Percentiles rank a stretch among this genome's conserved stretches.
These are phyloP conservation scores for Chaetomiaceae sp. DNA, from an alignment of 2,329 filamentous ascomycete species.

Conservation along the genomic window DNA sequence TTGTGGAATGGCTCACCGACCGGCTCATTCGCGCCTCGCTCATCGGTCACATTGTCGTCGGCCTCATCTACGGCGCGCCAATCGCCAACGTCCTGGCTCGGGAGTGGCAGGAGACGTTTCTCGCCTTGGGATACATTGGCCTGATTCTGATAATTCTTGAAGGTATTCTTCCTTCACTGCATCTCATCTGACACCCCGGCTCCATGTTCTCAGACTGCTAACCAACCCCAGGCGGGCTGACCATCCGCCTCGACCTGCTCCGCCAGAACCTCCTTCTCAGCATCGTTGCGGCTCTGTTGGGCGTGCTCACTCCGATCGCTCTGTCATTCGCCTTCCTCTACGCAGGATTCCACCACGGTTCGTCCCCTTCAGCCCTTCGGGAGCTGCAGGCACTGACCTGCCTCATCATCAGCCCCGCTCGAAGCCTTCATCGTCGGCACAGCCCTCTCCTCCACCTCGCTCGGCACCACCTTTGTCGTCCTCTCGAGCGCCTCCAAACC, in stretches of 20 bases:
- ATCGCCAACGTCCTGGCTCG: conserved; percentile 40
- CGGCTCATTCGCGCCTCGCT: conserved; percentile 41
- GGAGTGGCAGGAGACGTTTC: conserved; percentile 43
- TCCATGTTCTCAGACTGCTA: not conserved
- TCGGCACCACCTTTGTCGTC: conserved; percentile 65
- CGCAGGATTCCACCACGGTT: conserved; percentile 39
- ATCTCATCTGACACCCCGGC: not conserved
- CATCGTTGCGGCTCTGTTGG: conserved; percentile 38
- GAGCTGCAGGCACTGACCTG: too few relatives aligned
- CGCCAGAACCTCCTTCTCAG: conserved; percentile 42
- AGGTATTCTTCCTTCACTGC: conserved; percentile 22
- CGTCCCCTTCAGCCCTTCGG: conserved; percentile 36
- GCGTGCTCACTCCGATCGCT: conserved; percentile 43
- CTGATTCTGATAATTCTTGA: conserved; percentile 48
- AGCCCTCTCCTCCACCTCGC: conserved; percentile 67
- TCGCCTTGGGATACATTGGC: conserved; percentile 44
- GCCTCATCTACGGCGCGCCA: conserved; percentile 43
- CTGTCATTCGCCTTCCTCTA: conserved; percentile 41
- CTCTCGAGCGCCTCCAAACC: conserved; percentile 32
- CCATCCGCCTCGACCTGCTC: conserved; percentile 42
- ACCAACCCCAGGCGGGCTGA: conserved; percentile 34
- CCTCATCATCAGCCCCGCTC: conserved; percentile 20
- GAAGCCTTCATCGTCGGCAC: conserved; percentile 71
- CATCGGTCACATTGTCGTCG: conserved; percentile 44
- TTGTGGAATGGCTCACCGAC: conserved; percentile 39